phyloP scores from a whole-genome alignment of 2,329 filamentous ascomycete species.

The Fusarium anguioides region DNA sequence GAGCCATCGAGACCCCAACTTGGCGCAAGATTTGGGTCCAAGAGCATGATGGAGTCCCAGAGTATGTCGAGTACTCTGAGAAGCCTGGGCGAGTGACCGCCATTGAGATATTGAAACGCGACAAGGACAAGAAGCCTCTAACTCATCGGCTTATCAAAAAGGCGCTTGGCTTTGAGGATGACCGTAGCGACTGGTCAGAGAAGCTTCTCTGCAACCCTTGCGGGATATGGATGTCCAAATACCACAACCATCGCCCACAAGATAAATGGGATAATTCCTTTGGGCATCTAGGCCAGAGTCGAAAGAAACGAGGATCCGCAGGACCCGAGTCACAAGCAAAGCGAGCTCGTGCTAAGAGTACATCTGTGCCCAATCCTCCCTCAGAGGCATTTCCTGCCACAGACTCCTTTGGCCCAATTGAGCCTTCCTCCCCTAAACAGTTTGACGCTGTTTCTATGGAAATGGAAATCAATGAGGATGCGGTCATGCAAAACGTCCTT shows the following conservation, averaged over 20 bases:
- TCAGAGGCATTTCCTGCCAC: constrained; percentile 67
- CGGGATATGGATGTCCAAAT: constrained; percentile 93
- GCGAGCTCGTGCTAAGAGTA: constrained; percentile 62
- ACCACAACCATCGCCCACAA: constrained; percentile 82
- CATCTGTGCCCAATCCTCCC: constrained; percentile 57
- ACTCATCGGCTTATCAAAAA: constrained; percentile 85
- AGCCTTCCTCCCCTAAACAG: constrained; percentile 52
- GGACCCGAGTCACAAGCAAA: constrained; percentile 57
- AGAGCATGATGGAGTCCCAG: constrained; percentile 75
- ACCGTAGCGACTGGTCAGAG: constrained; percentile 75
- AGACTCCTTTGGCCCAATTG: constrained; percentile 62
- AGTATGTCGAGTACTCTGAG: constrained; percentile 76
- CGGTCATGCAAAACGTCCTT: constrained; percentile 11
- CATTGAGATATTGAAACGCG: constrained; percentile 73
- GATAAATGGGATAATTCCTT: constrained; percentile 82
- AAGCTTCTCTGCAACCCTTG: constrained; percentile 93
- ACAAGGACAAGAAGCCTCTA: constrained; percentile 70
- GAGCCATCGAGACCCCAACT: constrained; percentile 93
- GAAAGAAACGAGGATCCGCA: constrained; percentile 60
- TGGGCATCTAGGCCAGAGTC: constrained; percentile 62
- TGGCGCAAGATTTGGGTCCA: constrained; percentile 96
- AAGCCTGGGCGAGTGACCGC: constrained; percentile 79
- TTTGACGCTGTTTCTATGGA: constrained; percentile 27
- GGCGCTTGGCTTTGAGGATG: constrained; percentile 68
- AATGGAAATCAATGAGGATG: constrained; percentile 21